Evolutionary conservation across 2,329 filamentous ascomycete genomes (phyloP), one percentile per base, ranked within the genome.

Genomic region (Fusarium tanahbumbuense): DNA sequence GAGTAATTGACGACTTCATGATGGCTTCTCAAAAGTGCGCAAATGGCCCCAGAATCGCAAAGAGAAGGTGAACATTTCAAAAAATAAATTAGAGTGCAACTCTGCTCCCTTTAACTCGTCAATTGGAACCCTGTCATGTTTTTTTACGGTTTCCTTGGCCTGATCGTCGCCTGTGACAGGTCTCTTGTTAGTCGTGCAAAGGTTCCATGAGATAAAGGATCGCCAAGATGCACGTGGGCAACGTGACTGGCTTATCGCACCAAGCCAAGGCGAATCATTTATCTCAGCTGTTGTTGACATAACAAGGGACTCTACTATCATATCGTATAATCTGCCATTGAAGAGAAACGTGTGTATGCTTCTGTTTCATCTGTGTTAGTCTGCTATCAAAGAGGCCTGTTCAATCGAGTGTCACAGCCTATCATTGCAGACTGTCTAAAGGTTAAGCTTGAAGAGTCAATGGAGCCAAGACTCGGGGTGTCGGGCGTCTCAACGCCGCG

Each of bases 181-280:
- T 53, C 32, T 44, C 34, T 52, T 27, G 28, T 37, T 37, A 34
- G 61, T 61, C 48, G 50, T 45, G 46, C 64, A 64, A 64, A 56
- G 68, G 53, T 68, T 68, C 64, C 59, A 54, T 52, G 55, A 54
- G 22, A 45, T 20, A 56, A n/a, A 59, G 59, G 64, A 73, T 62
- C 57, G 73, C 73, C 73, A 70, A 74, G 73, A 72, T 67, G 56
- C 73, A 75, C 73, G 73, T 75, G 73, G 71, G 73, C 68, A 65
- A 47, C 41, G 52, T 64, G 65, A 75, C 56, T 75, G 73, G 73
- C 57, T 73, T 67, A 71, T 71, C 64, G 55, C 62, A 52, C 59
- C 27, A 41, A 54, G 45, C 32, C 53, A 30, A 41, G 55, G 34
- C 37, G 60, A 57, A 62, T 67, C 20, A 37, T 23, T 53, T 22